phyloP scores from a whole-genome alignment of 805 yeast species.

The Sugiyamaella qingdaonensis region DNA sequence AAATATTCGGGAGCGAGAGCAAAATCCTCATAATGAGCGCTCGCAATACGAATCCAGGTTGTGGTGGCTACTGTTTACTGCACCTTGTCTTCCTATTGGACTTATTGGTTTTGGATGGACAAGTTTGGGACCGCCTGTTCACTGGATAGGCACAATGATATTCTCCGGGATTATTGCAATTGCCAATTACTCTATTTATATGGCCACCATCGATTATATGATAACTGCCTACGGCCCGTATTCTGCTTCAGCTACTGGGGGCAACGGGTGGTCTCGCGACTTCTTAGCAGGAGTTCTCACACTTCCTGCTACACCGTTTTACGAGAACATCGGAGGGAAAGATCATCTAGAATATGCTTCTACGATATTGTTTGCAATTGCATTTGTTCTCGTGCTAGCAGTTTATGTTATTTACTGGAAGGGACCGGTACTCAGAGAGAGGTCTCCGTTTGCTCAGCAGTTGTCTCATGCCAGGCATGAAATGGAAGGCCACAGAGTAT shows the following conservation, averaged over 20 bases:
- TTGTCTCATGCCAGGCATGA: constrained; percentile 15
- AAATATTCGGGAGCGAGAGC: constrained; percentile 31
- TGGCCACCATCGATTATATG: constrained; percentile 45
- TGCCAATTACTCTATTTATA: constrained; percentile 40
- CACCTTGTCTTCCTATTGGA: constrained; percentile 39
- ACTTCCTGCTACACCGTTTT: constrained; percentile 39
- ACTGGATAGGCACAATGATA: constrained; percentile 42
- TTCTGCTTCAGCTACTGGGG: constrained; percentile 44
- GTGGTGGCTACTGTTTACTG: constrained; percentile 35
- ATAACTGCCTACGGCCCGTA: constrained; percentile 41
- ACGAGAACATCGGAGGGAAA: constrained; percentile 32
- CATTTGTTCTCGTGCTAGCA: constrained; percentile 35
- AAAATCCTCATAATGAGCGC: constrained; percentile 27
- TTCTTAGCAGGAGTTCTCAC: constrained; percentile 40
- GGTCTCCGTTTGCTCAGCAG: constrained; percentile 37
- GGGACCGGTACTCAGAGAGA: constrained; percentile 37
- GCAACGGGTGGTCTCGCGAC: constrained; percentile 42
- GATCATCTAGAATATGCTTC: constrained; percentile 39
- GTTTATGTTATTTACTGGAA: constrained; percentile 40
- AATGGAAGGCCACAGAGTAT: constrained; percentile 5
- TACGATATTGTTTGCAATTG: constrained; percentile 37
- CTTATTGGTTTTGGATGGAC: constrained; percentile 43
- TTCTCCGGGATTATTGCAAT: constrained; percentile 37
- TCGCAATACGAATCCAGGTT: constrained; percentile 22
- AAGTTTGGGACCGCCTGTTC: constrained; percentile 38